Evolutionary conservation across 2,329 filamentous ascomycete genomes (phyloP).

Genomic region (Zymoseptoria passerinii): DNA sequence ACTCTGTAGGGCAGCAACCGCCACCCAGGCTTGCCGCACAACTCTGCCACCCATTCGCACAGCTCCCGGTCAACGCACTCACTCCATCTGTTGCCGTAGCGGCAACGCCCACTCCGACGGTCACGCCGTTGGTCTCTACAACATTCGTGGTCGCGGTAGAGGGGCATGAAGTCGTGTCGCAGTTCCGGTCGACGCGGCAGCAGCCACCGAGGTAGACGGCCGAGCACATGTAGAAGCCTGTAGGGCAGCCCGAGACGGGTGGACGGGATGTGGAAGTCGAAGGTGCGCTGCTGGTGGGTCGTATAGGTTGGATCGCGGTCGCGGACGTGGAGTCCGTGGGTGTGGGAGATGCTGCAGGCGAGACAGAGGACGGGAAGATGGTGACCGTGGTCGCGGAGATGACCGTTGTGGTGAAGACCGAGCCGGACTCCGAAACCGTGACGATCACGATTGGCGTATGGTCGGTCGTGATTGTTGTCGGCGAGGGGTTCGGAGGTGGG

Average conservation of each 20-base stretch:
- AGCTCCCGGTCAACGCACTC: slow-evolving; percentile 39
- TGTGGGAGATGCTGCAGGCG: slow-evolving; percentile 39
- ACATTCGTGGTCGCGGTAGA: slow-evolving; percentile 54
- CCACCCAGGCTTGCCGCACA: slow-evolving; percentile 60
- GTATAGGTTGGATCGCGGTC: slow-evolving; percentile 34
- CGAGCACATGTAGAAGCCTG: slow-evolving; percentile 83
- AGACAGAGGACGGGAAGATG: slow-evolving; percentile 22
- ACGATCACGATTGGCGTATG: slow-evolving; percentile 13
- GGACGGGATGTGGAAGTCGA: slow-evolving; percentile 18
- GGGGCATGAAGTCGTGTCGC: slow-evolving; percentile 71
- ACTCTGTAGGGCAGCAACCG: slow-evolving; percentile 78
- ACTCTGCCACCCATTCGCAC: slow-evolving; percentile 70
- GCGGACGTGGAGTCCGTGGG: slow-evolving; percentile 29
- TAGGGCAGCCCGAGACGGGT: slow-evolving; percentile 55
- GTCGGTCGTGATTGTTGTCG: slow-evolving; percentile 4
- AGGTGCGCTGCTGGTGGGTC: slow-evolving; percentile 32
- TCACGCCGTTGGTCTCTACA: slow-evolving; percentile 55
- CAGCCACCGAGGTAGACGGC: slow-evolving; percentile 76
- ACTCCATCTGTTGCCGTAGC: slow-evolving; percentile 32
- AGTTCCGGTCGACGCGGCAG: slow-evolving; percentile 80
- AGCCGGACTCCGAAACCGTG: not conserved
- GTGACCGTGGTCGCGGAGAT: slow-evolving; percentile 24
- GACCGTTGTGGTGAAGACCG: slow-evolving; percentile 19
- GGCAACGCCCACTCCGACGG: slow-evolving; percentile 53
- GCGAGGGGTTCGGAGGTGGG: slow-evolving; percentile 5